phyloP scores from a whole-genome alignment of 2,329 filamentous ascomycete species.

The Hirsutella thompsonii region DNA sequence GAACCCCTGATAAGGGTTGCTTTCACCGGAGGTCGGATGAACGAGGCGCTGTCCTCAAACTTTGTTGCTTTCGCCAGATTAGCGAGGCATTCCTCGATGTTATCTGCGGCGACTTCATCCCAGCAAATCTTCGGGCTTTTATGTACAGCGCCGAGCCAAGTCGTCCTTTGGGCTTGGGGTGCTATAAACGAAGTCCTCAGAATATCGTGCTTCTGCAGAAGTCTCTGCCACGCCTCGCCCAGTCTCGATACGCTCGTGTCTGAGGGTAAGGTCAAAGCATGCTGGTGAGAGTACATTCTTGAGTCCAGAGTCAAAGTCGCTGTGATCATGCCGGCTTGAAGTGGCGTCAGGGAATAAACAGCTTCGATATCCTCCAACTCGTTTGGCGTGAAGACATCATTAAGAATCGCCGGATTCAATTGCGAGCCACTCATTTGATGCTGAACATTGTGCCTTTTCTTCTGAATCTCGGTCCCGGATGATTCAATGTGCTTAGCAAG shows the following conservation, averaged over 20 bases:
- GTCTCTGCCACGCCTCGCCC: slow-evolving; percentile 5
- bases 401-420: neutral
- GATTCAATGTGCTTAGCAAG: slow-evolving; percentile 3
- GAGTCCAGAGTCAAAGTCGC: slow-evolving; percentile 8
- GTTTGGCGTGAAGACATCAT: slow-evolving; percentile 1
- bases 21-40: neutral
- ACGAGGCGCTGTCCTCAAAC: neutral
- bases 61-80: neutral
- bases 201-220: slow-evolving; percentile 9
- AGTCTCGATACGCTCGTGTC: slow-evolving; percentile 5
- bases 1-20: neutral
- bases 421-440: neutral
- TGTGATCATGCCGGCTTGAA: slow-evolving; percentile 9
- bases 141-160: slow-evolving; percentile 4
- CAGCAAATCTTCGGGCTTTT: neutral
- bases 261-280: slow-evolving; percentile 2
- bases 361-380: slow-evolving; percentile 6
- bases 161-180: neutral
- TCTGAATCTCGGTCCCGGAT: neutral
- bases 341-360: slow-evolving; percentile 14
- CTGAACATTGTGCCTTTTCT: neutral
- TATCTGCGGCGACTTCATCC: neutral
- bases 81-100: neutral
- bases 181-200: slow-evolving; percentile 15
- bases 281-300: slow-evolving; percentile 8